phyloP scores from a whole-genome alignment of 345 rosid genomes.

The Physaria fendleri region DNA sequence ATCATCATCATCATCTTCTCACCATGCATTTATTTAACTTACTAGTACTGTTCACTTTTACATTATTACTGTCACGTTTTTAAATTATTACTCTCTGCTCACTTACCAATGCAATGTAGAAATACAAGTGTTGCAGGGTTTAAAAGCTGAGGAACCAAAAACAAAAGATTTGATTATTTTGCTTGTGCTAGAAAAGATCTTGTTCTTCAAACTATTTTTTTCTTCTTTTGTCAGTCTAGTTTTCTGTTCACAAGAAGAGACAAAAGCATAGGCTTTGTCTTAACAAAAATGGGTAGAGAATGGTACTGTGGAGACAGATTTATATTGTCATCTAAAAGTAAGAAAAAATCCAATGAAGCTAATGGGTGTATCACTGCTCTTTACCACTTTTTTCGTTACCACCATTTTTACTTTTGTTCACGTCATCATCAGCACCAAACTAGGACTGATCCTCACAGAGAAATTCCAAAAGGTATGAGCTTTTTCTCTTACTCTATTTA shows the following conservation, averaged over 20 bases:
- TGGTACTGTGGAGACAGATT: conserved; percentile 40
- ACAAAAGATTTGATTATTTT: not conserved
- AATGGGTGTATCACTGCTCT: conserved; percentile 66
- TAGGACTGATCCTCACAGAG: conserved; percentile 7
- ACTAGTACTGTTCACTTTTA: not conserved
- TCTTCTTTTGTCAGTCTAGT: conserved; percentile 12
- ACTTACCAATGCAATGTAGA: not conserved
- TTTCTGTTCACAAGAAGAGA: not conserved
- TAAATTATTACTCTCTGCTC: conserved; percentile 5
- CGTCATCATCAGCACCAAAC: conserved; percentile 30
- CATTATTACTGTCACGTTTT: conserved; percentile 1
- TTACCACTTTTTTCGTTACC: conserved; percentile 59
- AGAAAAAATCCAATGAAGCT: conserved; percentile 6
- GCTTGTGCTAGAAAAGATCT: not conserved
- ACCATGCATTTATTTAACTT: conserved; percentile 9
- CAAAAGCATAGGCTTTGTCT: not conserved
- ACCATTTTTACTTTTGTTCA: conserved; percentile 42
- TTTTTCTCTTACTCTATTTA: not conserved
- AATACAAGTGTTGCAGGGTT: not conserved
- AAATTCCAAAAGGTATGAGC: conserved; percentile 36
- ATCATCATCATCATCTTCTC: conserved; percentile 22
- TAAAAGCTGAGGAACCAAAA: not conserved
- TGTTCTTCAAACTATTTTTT: not conserved
- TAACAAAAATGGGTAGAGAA: conserved; percentile 47
- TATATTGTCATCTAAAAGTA: not conserved